Base-by-base conservation (phyloP, 192 early-diverging fungal genomes). In the Umbelopsis isabellina region DNA sequence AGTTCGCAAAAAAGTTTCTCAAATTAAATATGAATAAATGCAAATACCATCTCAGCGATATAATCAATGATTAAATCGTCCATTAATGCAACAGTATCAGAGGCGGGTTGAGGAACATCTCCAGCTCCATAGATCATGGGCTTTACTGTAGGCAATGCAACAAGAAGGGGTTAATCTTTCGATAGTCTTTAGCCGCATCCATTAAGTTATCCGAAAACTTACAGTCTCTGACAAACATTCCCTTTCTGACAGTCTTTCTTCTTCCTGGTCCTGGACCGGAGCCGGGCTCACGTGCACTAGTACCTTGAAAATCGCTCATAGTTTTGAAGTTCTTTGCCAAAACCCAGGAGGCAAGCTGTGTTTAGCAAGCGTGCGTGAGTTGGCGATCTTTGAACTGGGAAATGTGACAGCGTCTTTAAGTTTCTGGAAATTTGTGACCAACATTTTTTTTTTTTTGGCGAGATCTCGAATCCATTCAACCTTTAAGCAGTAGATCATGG, bases 101-200 rank as follows among this genome's bases (percentile, higher is more conserved):
- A 79, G 0, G 88, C 79, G 21, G 94, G 92, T 51, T 93, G 84
- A 22, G 77, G 78, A 15, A 90, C 91, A 78, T 95, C 94, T 15
- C 94, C 94, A 79, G 92, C 93, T 35, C 94, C 94, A 77, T 91
- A 94, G 90, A 95, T 94, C 74, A 95, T 79, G 22, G 85, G 72
- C 52, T 86, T 89, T 30, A 91, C 88, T 90, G 35, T 10, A 25
- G 11, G 20, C 22, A 11, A 25, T 21, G 45, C 30, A 67, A 27
- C 7, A 33, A 51, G 44, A 47, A 23, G 49, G 2, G 13, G 11
- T 49, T 51, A 22, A 2, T 49, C 10, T 27, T 55, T 23, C 0
- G 21, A 15, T 12, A 12, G 13, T 2, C 21, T 7, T 5, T 49
- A 67, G 20, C 33, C 10, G 13, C 27, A 30, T 25, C n/a, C 9